Percentiles rank a stretch among this genome's conserved stretches.
phyloP scores from a whole-genome alignment of 345 rosid species.

The Fremontodendron californicum region DNA sequence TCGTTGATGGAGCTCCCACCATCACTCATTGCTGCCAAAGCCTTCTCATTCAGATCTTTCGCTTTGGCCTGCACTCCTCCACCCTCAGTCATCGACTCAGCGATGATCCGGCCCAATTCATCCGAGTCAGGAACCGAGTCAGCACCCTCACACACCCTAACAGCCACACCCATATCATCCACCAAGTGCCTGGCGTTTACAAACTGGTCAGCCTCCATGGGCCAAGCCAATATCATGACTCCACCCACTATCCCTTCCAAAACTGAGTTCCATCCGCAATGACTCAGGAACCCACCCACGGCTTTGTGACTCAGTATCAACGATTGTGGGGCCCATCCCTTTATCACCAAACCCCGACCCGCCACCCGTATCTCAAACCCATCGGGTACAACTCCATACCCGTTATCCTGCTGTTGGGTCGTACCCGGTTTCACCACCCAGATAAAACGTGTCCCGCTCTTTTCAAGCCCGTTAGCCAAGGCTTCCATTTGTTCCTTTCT shows the following conservation, averaged over 20 bases:
- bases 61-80: slow-evolving; percentile 27
- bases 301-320: slow-evolving; percentile 45
- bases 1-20: slow-evolving; percentile 43
- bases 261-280: slow-evolving; percentile 74
- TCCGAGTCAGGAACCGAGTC: slow-evolving; percentile 53
- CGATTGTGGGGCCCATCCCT: slow-evolving; percentile 62
- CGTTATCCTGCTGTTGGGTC: slow-evolving; percentile 12
- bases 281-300: slow-evolving; percentile 61
- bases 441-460: slow-evolving; percentile 43
- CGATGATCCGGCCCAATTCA: slow-evolving; percentile 31
- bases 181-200: slow-evolving; percentile 45
- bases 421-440: slow-evolving; percentile 51
- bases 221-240: slow-evolving; percentile 51
- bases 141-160: slow-evolving; percentile 46
- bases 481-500: slow-evolving; percentile 40
- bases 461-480: slow-evolving; percentile 52
- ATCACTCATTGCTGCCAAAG: slow-evolving; percentile 31
- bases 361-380: slow-evolving; percentile 41
- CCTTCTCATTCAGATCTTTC: slow-evolving; percentile 25
- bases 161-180: slow-evolving; percentile 50
- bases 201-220: slow-evolving; percentile 69
- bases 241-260: slow-evolving; percentile 50
- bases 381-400: slow-evolving; percentile 28
- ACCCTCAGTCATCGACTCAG: slow-evolving; percentile 20
- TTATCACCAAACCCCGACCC: slow-evolving; percentile 35